Evolutionary conservation across 768 basidiomycete species (phyloP), one percentile per base, ranked within the genome.

Genomic region (Suillus americanus): DNA sequence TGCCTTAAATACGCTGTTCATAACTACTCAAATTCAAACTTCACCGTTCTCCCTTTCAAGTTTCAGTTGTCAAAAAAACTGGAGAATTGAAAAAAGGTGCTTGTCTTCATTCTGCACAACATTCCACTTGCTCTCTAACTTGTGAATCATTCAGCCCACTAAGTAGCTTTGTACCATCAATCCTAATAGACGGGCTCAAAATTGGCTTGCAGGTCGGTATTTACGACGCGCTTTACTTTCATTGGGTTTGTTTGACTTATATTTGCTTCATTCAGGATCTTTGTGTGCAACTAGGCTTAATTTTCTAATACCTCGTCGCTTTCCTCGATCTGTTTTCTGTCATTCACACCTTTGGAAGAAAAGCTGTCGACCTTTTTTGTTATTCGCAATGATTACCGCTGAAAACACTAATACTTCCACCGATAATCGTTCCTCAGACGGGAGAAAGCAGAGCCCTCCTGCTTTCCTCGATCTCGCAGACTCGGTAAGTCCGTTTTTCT

Each of bases 381-480:
- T 79, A 68, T 68, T 75, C 74, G 81, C 84, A 83, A 92, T 92
- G 91, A 89, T 85, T 78, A 79, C 80, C 78, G 79, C 81, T 79
- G 87, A 91, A 81, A 86, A 87, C 78, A 85, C 86, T 87, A 89
- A 78, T 80, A 79, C 83, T 75, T 83, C 87, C 83, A 84, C 81
- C 85, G 87, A 90, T 89, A 85, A 86, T 87, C 84, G 80, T 75
- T 72, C 86, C 75, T 80, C 85, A 61, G 89, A 89, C 73, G 89
- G 86, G 69, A 83, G 88, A 76, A 93, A 91, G 82, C 90, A 91
- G 72, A 94, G 90, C 78, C 93, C 94, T 23, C 92, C 94, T 68
- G 94, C 94, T 64, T 95, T 95, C 80, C 83, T 95, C 79, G 94
- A 95, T 83, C 88, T 95, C 72, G 94, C 94, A 65, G 94, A 95